Evolutionary conservation across 257 asterid genomes (phyloP).

Genomic region (Solanum gandarillasii): DNA sequence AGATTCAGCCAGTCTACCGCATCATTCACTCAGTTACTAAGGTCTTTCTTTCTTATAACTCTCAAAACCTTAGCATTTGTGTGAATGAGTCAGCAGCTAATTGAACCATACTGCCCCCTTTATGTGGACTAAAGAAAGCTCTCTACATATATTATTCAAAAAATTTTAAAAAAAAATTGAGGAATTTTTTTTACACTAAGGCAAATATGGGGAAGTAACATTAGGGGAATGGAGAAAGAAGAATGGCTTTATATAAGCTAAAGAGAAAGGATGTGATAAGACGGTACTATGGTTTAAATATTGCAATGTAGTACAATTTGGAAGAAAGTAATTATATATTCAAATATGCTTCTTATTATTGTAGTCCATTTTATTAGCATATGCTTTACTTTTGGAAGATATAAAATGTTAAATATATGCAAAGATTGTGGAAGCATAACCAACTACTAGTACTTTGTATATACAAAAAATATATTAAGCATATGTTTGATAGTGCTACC

Average conservation of each 20-base stretch:
- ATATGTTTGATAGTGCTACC: not conserved
- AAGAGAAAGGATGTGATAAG: not conserved
- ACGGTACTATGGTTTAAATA: not conserved
- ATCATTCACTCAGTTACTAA: conserved; percentile 71
- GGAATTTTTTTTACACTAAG: not conserved
- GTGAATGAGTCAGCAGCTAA: conserved; percentile 98
- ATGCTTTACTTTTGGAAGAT: not conserved
- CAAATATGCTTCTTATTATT: not conserved
- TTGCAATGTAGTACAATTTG: not conserved
- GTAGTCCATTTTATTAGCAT: conserved; percentile 6
- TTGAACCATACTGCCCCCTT: conserved; percentile 56
- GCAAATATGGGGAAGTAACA: not conserved
- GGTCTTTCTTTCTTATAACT: not conserved
- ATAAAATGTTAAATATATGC: not conserved
- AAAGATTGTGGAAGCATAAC: not conserved
- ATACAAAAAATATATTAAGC: not conserved
- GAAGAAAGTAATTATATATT: not conserved
- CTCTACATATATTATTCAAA: conserved; percentile 21
- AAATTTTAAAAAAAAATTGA: too few relatives aligned
- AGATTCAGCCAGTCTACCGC: conserved; percentile 65
- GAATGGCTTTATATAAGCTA: conserved; percentile 29
- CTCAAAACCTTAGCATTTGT: conserved; percentile 49
- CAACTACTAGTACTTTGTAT: not conserved
- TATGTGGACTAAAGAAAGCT: conserved; percentile 94
- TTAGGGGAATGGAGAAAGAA: not conserved